Evolutionary conservation across 192 early-diverging fungal species (phyloP).

Genomic region (Rhizophagus prolifer): DNA sequence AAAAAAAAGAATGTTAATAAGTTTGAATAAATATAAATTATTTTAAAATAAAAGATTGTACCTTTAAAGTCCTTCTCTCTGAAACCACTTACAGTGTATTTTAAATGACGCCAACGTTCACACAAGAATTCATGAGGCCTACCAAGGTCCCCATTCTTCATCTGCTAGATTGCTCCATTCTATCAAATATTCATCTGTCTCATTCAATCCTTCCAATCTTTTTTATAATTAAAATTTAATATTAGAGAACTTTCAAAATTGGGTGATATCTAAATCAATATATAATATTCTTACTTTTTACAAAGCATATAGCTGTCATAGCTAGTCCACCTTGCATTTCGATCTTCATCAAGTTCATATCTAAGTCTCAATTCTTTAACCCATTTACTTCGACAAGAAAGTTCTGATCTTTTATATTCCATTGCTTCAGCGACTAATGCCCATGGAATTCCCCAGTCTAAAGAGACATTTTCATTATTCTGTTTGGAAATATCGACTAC

Average conservation of each 20-base stretch:
- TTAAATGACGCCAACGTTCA: conserved; percentile 7
- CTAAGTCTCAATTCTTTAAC: background rate
- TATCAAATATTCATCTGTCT: background rate
- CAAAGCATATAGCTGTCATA: background rate
- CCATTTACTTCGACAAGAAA: conserved; percentile 14
- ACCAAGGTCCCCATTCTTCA: conserved; percentile 11
- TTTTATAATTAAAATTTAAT: background rate
- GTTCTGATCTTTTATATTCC: background rate
- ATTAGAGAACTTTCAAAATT: background rate
- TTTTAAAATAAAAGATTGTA: background rate
- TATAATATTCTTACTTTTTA: background rate
- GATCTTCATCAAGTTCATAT: background rate
- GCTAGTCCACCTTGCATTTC: background rate
- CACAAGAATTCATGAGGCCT: background rate
- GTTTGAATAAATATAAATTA: background rate
- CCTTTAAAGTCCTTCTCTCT: background rate
- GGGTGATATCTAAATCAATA: background rate
- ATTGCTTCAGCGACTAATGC: background rate
- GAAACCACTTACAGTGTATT: conserved; percentile 10
- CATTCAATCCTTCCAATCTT: background rate
- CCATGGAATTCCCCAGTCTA: conserved; percentile 19
- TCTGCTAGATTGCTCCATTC: background rate
- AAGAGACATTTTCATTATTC: background rate
- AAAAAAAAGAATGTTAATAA: background rate
- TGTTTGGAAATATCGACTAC: conserved; percentile 26